Evolutionary conservation across 2,329 filamentous ascomycete genomes (phyloP).

Genomic region (Purpureocillium lavendulum): DNA sequence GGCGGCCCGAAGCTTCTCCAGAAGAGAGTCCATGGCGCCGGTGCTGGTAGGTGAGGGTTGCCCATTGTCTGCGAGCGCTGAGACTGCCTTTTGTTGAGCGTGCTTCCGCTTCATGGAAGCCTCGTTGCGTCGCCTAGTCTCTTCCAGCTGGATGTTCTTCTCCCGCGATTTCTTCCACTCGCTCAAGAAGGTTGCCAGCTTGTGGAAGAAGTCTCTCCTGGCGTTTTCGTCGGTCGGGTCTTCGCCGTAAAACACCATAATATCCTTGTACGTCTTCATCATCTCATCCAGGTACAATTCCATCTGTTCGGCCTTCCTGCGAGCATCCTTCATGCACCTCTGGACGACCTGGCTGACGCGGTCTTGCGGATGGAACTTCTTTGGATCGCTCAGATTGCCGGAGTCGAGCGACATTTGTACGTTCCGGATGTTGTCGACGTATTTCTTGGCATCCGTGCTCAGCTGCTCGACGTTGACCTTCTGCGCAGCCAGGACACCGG

Average conservation of each 20-base stretch:
- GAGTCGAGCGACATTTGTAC: conserved; percentile 86
- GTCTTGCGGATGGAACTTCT: conserved; percentile 96
- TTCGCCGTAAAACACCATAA: conserved; percentile 94
- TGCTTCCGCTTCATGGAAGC: conserved; percentile 88
- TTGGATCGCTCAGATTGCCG: conserved; percentile 90
- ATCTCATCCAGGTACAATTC: conserved; percentile 89
- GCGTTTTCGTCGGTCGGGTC: conserved; percentile 86
- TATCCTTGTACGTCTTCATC: conserved; percentile 83
- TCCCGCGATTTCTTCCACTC: conserved; percentile 96
- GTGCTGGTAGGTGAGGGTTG: conserved; percentile 63
- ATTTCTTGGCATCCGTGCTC: conserved; percentile 76
- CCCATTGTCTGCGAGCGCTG: conserved; percentile 26
- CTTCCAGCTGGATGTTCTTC: conserved; percentile 82
- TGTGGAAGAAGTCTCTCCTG: conserved; percentile 90
- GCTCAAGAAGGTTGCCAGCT: conserved; percentile 78
- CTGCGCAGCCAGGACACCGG: conserved; percentile 66
- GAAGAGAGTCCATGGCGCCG: conserved; percentile 89
- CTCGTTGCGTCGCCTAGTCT: conserved; percentile 77
- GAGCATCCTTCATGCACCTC: conserved; percentile 90
- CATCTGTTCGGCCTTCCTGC: conserved; percentile 94
- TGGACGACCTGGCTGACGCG: conserved; percentile 88
- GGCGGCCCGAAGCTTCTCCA: conserved; percentile 90
- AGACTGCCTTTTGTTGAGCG: conserved; percentile 52
- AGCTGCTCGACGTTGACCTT: conserved; percentile 96
- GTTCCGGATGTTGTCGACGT: conserved; percentile 92